phyloP scores from a whole-genome alignment of 2,329 filamentous ascomycete species.

The Dactylellina leptospora region DNA sequence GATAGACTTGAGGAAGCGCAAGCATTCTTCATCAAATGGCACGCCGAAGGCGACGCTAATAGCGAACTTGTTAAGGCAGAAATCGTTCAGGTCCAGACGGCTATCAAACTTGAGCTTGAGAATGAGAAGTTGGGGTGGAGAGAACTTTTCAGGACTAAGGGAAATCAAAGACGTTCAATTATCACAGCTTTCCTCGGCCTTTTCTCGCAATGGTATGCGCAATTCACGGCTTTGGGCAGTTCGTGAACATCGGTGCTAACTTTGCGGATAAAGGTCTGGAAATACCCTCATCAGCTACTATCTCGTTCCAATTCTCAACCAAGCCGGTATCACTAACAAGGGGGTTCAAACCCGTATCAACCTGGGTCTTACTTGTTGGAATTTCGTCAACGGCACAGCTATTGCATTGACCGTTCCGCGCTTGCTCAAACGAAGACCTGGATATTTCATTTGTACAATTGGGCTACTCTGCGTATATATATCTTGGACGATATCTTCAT shows the following conservation, averaged over 20 bases:
- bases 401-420: constrained; percentile 58
- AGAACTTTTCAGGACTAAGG: constrained; percentile 54
- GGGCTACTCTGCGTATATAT: constrained; percentile 60
- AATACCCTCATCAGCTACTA: constrained; percentile 64
- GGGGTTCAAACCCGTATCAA: constrained; percentile 63
- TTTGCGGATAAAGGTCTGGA: constrained; percentile 60
- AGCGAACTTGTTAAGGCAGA: constrained; percentile 69
- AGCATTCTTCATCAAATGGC: constrained; percentile 58
- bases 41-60: constrained; percentile 65
- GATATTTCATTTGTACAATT: constrained; percentile 58
- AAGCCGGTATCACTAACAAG: constrained; percentile 63
- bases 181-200: constrained; percentile 65
- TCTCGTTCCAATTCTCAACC: constrained; percentile 63
- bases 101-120: constrained; percentile 68
- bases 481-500: constrained; percentile 61
- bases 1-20: constrained; percentile 57
- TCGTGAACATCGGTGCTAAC: background rate
- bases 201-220: constrained; percentile 64
- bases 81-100: constrained; percentile 69
- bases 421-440: constrained; percentile 41
- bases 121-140: constrained; percentile 66
- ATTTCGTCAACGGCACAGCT: constrained; percentile 61
- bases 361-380: constrained; percentile 63
- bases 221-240: background rate
- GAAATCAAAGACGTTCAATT: constrained; percentile 64